These are phyloP conservation scores for Boletus sp. DNA, from an alignment of 1,284 basidiomycete genomes.

Conservation along the genomic window DNA sequence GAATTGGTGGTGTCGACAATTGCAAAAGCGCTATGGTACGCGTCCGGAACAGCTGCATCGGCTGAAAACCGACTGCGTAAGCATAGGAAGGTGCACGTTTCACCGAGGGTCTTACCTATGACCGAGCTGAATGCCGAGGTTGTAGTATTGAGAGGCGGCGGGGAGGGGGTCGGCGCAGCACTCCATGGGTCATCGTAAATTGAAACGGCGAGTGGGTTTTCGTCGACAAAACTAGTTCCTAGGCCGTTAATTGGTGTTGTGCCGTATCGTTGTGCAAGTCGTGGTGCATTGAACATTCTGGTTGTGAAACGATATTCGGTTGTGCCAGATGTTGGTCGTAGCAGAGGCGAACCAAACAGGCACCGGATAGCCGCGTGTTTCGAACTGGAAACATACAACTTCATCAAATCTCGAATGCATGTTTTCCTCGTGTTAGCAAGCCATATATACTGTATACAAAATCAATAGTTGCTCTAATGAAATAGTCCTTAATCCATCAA, in stretches of 20 bases:
- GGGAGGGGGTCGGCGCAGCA: constrained; percentile 70
- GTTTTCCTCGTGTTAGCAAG: constrained; percentile 12
- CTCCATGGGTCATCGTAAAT: constrained; percentile 89
- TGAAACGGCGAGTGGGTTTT: constrained; percentile 71
- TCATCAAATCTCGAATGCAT: constrained; percentile 2
- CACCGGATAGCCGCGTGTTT: constrained; percentile 1
- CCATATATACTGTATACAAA: constrained; percentile 26
- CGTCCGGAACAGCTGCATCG: constrained; percentile 74
- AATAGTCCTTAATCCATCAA: constrained; percentile 20
- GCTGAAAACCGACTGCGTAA: constrained; percentile 38
- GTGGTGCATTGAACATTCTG: constrained; percentile 75
- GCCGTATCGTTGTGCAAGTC: constrained; percentile 63
- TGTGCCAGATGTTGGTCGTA: constrained; percentile 9
- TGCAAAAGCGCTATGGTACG: constrained; percentile 72
- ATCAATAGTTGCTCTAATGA: constrained; percentile 14
- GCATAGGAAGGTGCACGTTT: background rate
- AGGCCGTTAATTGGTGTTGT: constrained; percentile 53
- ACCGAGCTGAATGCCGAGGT: constrained; percentile 61
- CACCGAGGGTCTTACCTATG: constrained; percentile 47
- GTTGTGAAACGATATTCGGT: constrained; percentile 7
- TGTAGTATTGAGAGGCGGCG: constrained; percentile 49
- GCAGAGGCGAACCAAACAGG: constrained; percentile 17
- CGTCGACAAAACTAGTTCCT: constrained; percentile 68
- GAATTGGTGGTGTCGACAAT: constrained; percentile 62
- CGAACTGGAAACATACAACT: no score